Evolutionary conservation across 2,329 filamentous ascomycete species (phyloP).

Genomic region (Emydomyces testavorans): DNA sequence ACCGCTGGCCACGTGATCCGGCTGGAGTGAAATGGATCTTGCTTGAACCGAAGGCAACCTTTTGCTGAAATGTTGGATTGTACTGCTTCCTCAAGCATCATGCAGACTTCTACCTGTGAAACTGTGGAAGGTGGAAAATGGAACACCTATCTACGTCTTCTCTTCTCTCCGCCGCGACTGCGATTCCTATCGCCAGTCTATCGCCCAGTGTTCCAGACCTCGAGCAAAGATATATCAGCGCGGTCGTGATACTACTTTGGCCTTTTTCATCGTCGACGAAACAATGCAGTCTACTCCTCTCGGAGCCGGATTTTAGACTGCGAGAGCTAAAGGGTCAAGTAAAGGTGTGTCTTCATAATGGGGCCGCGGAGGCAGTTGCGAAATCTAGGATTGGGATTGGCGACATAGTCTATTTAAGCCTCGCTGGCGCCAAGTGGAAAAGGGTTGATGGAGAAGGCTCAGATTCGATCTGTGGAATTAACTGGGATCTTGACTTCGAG

Average conservation of each 20-base stretch:
- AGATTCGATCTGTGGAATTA: slow-evolving; percentile 32
- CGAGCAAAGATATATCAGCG: slow-evolving; percentile 43
- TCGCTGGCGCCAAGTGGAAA: slow-evolving; percentile 58
- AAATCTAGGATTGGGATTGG: slow-evolving; percentile 61
- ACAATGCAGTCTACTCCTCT: slow-evolving; percentile 66
- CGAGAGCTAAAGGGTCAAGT: slow-evolving; percentile 69
- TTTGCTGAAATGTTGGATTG: no score
- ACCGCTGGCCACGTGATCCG: no score
- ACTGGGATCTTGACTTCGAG: slow-evolving; percentile 46
- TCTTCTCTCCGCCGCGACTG: slow-evolving; percentile 18
- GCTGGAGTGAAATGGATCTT: no score
- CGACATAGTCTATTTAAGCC: slow-evolving; percentile 57
- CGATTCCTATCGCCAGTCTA: slow-evolving; percentile 33
- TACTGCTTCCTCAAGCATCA: no score
- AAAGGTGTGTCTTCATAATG: slow-evolving; percentile 60
- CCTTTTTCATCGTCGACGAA: slow-evolving; percentile 71
- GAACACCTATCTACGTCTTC: slow-evolving; percentile 16
- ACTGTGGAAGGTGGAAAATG: neutral
- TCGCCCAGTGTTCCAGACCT: slow-evolving; percentile 26
- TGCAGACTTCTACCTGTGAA: neutral
- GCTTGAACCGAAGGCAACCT: no score
- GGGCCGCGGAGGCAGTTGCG: slow-evolving; percentile 58
- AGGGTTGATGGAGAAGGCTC: slow-evolving; percentile 34
- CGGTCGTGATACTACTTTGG: slow-evolving; percentile 76
- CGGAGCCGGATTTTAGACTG: slow-evolving; percentile 72